phyloP scores from a whole-genome alignment of 106 monocot genomes.

The Triglochin maritima region DNA sequence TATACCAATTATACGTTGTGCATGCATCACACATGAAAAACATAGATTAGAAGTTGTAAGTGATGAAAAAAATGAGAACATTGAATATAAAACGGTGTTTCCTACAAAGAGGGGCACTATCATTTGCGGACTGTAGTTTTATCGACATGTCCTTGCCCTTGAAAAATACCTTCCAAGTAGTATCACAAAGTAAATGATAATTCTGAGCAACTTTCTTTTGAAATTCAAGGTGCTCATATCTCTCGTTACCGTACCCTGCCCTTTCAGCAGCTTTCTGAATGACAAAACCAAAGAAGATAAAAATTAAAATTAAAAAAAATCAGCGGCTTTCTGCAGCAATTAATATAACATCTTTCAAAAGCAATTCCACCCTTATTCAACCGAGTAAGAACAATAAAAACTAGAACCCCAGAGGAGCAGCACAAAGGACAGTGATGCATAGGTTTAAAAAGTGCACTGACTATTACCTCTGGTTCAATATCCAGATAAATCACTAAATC shows the following conservation, averaged over 20 bases:
- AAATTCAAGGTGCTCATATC: slow-evolving; percentile 86
- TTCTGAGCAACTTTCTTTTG: slow-evolving; percentile 63
- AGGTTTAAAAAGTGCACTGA: too few relatives aligned
- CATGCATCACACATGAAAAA: too few relatives aligned
- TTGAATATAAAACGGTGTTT: too few relatives aligned
- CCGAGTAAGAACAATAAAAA: not conserved
- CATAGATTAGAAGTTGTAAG: too few relatives aligned
- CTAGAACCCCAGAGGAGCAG: not conserved
- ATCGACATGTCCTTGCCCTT: not conserved
- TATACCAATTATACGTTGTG: too few relatives aligned
- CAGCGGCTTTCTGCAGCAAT: too few relatives aligned
- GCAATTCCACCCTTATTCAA: not conserved
- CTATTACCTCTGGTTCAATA: slow-evolving; percentile 66
- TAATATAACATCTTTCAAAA: too few relatives aligned
- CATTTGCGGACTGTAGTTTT: not conserved
- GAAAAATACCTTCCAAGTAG: slow-evolving; percentile 69
- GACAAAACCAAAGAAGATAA: not conserved
- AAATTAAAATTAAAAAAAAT: too few relatives aligned
- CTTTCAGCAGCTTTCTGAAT: slow-evolving; percentile 85
- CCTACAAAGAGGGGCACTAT: not conserved
- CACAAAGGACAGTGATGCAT: not conserved
- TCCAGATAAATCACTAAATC: slow-evolving; percentile 86
- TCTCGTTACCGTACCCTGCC: slow-evolving; percentile 87
- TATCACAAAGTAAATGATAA: slow-evolving; percentile 50
- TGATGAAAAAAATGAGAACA: too few relatives aligned